These are phyloP conservation scores for Penicillium hordei DNA, from an alignment of 2,329 filamentous ascomycete species.

Conservation along the genomic window DNA sequence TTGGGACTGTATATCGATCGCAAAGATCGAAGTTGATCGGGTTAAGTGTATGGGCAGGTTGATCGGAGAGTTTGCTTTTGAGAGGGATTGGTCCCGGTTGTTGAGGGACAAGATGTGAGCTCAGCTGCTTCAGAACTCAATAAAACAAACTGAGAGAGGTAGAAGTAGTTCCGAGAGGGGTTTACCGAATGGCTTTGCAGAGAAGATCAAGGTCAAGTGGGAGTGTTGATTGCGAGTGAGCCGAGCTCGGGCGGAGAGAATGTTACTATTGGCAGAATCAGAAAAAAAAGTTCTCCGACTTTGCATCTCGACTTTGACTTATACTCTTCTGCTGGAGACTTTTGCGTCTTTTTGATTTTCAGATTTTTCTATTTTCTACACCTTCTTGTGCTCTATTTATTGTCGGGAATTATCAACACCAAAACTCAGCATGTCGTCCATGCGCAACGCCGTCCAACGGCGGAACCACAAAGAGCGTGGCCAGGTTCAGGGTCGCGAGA, in stretches of 20 bases:
- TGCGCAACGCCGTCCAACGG: conserved; percentile 67
- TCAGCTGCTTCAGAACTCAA: not conserved
- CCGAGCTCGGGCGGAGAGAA: conserved; percentile 26
- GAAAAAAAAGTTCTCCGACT: conserved; percentile 27
- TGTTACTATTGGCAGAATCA: conserved; percentile 20
- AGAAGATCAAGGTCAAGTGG: conserved; percentile 12
- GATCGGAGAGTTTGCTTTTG: conserved; percentile 3
- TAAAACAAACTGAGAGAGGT: not conserved
- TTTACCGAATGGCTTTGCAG: not conserved
- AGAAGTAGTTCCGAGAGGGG: not conserved
- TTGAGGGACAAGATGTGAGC: not conserved
- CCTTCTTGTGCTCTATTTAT: not conserved
- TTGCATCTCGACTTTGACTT: conserved; percentile 8
- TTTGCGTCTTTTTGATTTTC: conserved; percentile 1
- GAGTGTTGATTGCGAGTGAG: conserved; percentile 26
- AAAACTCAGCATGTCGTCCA: conserved; percentile 52
- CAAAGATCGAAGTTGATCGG: conserved; percentile 20
- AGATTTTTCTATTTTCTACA: not conserved
- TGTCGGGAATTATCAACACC: not conserved
- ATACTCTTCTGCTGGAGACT: conserved; percentile 2
- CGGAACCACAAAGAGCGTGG: conserved; percentile 88
- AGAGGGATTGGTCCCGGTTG: not conserved
- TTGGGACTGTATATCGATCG: conserved; percentile 21
- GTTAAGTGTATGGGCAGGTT: conserved; percentile 15
- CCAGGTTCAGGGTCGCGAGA: conserved; percentile 77